phyloP scores from a whole-genome alignment of 2,329 filamentous ascomycete species.

The Fusarium sp. region DNA sequence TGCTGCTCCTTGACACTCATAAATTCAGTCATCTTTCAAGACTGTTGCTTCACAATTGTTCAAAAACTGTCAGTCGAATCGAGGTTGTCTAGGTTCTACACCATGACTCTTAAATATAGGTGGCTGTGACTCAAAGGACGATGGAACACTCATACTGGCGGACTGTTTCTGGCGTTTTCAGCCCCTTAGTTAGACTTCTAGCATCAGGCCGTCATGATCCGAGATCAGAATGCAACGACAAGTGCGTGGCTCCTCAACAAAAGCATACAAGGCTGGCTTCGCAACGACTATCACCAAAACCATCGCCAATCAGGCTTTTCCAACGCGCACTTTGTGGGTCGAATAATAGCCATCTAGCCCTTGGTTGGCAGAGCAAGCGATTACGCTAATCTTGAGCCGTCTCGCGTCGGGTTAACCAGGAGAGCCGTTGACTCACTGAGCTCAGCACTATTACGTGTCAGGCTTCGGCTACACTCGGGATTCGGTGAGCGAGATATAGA shows the following conservation, averaged over 20 bases:
- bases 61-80: background rate
- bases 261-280: constrained; percentile 2
- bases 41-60: background rate
- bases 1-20: constrained; percentile 38
- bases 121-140: constrained; percentile 2
- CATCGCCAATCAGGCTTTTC: constrained; percentile 8
- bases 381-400: constrained; percentile 27
- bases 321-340: constrained; percentile 18
- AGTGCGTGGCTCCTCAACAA: constrained; percentile 26
- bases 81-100: background rate
- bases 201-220: constrained; percentile 15
- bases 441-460: constrained; percentile 25
- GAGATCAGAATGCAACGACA: background rate
- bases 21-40: constrained; percentile 37
- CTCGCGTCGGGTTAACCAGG: constrained; percentile 33
- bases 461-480: constrained; percentile 27
- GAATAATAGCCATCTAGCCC: background rate
- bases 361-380: constrained; percentile 17
- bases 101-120: constrained; percentile 29
- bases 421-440: constrained; percentile 30
- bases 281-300: constrained; percentile 29
- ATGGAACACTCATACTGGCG: constrained; percentile 8
- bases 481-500: constrained; percentile 16
- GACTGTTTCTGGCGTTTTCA: constrained; percentile 1
- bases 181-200: background rate